A percentile compares a stretch with the other conserved stretches of the same genome.
These are phyloP conservation scores for Deinandra increscens DNA, from an alignment of 129 eudicot species.

Conservation along the genomic window DNA sequence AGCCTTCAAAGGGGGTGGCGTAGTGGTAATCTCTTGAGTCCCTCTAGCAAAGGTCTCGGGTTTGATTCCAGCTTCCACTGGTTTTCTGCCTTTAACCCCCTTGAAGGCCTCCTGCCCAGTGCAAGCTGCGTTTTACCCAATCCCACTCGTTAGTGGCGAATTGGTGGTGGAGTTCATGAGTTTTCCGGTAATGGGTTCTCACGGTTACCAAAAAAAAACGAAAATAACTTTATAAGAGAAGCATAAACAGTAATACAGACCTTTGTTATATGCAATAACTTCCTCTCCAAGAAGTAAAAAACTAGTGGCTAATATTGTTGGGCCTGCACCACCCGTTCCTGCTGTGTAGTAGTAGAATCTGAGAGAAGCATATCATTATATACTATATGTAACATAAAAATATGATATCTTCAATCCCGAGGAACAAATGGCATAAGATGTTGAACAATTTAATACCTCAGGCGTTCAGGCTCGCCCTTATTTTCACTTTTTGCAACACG, in stretches of 20 bases:
- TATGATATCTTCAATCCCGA: constrained; percentile 5
- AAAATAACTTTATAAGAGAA: constrained; percentile 3
- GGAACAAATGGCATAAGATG: not conserved
- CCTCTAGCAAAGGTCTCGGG: too few relatives aligned
- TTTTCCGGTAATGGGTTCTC: too few relatives aligned
- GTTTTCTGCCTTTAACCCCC: too few relatives aligned
- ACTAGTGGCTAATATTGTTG: constrained; percentile 93
- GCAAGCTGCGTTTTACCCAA: too few relatives aligned
- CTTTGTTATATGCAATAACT: constrained; percentile 82
- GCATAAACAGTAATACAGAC: constrained; percentile 31
- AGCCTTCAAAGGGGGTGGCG: too few relatives aligned
- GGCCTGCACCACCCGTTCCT: constrained; percentile 98
- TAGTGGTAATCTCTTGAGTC: too few relatives aligned
- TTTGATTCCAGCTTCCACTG: too few relatives aligned
- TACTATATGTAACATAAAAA: not conserved
- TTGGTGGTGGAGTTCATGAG: too few relatives aligned
- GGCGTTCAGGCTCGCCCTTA: constrained; percentile 69
- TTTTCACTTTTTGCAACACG: constrained; percentile 76
- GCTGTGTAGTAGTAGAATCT: constrained; percentile 97
- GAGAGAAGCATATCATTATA: constrained; percentile 27
- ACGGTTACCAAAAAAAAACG: not conserved
- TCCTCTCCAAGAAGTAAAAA: constrained; percentile 96
- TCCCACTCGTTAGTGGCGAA: too few relatives aligned
- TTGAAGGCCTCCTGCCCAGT: too few relatives aligned
- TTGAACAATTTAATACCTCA: constrained; percentile 51